Base-by-base conservation (phyloP, 768 basidiomycete species). In the Leccinum rimulosum region DNA sequence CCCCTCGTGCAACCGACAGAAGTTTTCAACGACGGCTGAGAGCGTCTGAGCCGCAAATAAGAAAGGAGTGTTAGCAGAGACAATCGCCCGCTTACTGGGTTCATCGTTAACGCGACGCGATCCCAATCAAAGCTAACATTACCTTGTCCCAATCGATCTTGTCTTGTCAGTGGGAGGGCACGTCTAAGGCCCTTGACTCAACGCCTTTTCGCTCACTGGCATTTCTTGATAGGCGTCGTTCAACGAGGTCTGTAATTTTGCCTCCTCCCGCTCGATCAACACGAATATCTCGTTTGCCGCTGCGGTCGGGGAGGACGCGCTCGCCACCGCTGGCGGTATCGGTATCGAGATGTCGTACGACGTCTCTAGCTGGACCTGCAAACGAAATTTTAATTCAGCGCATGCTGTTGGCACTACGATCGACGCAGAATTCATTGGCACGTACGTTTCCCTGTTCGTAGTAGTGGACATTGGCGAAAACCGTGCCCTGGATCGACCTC, bases 91-190 rank as follows among this genome's bases (percentile, higher is more conserved):
- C n/a, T n/a, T n/a, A n/a, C n/a, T n/a, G n/a, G n/a, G n/a, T n/a
- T n/a, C n/a, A n/a, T n/a, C n/a, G n/a, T n/a, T n/a, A n/a, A n/a
- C n/a, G n/a, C n/a, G n/a, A n/a, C n/a, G n/a, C n/a, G n/a, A n/a
- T n/a, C n/a, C n/a, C n/a, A n/a, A n/a, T n/a, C n/a, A n/a, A n/a
- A n/a, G n/a, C n/a, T 12, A 63, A 28, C 52, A 77, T 10, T 57
- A 91, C 92, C 81, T 88, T 93, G 62, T 96, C 94, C 96, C 97
- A 99, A 60, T 98, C 95, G 38, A 98, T 73, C 74, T 98, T 93
- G 91, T 65, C 93, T 82, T 12, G 95, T 98, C 68, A 98, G 78
- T 0, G 96, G 97, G 58, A 99, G 74, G 1, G 95, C 94, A 38
- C 97, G 82, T 64, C 97, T 80, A 53, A 99, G 79, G 7, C 89